Evolutionary conservation across 202 grass and related monocot species (phyloP).

Genomic region (Schoenoplectus triqueter): DNA sequence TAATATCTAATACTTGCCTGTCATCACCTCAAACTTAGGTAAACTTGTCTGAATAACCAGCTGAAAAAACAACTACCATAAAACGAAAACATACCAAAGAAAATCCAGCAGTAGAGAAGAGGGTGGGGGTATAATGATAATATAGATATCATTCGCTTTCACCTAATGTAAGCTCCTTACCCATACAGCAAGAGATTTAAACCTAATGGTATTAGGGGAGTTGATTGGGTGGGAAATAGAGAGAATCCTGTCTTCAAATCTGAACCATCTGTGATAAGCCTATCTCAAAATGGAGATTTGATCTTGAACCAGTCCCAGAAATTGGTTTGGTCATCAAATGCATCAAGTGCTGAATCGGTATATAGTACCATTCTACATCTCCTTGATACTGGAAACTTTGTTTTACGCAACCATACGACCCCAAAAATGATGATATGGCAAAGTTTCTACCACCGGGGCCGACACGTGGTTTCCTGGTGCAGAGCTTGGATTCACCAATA

Average conservation of each 20-base stretch:
- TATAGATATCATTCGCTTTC: too few relatives aligned
- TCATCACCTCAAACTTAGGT: too few relatives aligned
- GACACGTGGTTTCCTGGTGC: slow-evolving; percentile 16
- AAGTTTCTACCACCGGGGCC: slow-evolving; percentile 8
- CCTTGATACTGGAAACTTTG: slow-evolving; percentile 45
- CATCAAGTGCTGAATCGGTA: background rate
- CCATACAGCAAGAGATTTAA: too few relatives aligned
- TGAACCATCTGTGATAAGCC: slow-evolving; percentile 1
- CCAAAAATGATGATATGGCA: background rate
- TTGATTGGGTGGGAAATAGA: slow-evolving; percentile 27
- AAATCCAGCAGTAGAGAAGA: too few relatives aligned
- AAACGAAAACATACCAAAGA: too few relatives aligned
- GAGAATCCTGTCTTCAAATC: slow-evolving; percentile 25
- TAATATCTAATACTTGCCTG: too few relatives aligned
- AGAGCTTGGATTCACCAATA: background rate
- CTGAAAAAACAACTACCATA: too few relatives aligned
- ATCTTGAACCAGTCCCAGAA: slow-evolving; percentile 10
- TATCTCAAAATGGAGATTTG: slow-evolving; percentile 15
- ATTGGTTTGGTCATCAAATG: slow-evolving; percentile 33
- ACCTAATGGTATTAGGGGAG: background rate
- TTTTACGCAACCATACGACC: background rate
- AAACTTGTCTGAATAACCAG: too few relatives aligned
- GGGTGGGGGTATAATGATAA: too few relatives aligned
- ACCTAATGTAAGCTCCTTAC: too few relatives aligned
- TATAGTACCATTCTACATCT: slow-evolving; percentile 23